These are phyloP conservation scores for Barnettozyma populi DNA, from an alignment of 805 yeast genomes.

Conservation along the genomic window DNA sequence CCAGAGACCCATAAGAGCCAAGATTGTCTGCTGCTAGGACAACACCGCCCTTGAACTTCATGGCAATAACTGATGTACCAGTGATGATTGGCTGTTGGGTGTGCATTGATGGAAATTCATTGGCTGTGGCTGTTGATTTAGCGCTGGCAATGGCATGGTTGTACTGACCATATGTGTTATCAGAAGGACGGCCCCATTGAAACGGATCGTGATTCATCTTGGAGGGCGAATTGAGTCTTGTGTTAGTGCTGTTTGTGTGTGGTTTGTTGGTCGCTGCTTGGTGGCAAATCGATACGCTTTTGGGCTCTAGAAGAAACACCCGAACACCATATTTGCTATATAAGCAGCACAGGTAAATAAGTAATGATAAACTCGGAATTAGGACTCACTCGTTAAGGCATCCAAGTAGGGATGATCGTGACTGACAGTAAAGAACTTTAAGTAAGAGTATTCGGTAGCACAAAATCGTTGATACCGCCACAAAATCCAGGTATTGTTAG, in stretches of 20 bases:
- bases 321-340: neutral
- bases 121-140: constrained; percentile 1
- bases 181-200: constrained; percentile 93
- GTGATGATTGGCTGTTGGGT: constrained; percentile 95
- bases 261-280: neutral
- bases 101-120: constrained; percentile 67
- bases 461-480: too few relatives aligned
- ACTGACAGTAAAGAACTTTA: too few relatives aligned
- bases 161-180: constrained; percentile 76
- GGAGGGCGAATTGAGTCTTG: constrained; percentile 1
- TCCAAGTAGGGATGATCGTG: too few relatives aligned
- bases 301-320: neutral
- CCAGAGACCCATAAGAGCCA: constrained; percentile 89
- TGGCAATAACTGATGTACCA: constrained; percentile 90
- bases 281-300: neutral
- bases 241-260: neutral
- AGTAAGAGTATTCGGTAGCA: too few relatives aligned
- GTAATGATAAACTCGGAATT: neutral
- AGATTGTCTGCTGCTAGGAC: constrained; percentile 93
- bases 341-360: neutral
- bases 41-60: constrained; percentile 86
- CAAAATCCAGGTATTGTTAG: too few relatives aligned
- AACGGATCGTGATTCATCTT: constrained; percentile 92
- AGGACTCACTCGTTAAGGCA: too few relatives aligned
- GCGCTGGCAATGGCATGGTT: constrained; percentile 71